phyloP scores from a whole-genome alignment of 495 filamentous ascomycete genomes.

The Cercophora scortea region DNA sequence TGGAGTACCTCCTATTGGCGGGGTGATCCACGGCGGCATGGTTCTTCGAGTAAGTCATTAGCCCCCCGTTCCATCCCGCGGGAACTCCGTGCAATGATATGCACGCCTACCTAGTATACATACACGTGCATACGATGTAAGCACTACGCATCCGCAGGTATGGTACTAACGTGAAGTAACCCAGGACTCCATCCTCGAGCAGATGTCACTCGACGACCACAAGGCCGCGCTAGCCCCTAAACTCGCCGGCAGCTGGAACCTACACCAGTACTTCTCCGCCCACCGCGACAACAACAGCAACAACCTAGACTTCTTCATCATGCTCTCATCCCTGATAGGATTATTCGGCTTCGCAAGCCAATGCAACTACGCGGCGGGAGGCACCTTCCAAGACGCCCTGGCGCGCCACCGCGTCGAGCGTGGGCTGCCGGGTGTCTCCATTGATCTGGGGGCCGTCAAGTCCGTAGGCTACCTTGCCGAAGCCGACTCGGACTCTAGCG shows the following conservation, averaged over 20 bases:
- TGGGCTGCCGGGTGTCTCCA: slow-evolving; percentile 29
- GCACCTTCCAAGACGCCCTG: slow-evolving; percentile 25
- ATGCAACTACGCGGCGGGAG: slow-evolving; percentile 44
- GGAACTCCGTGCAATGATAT: too few relatives aligned
- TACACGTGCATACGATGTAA: too few relatives aligned
- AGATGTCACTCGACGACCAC: slow-evolving; percentile 39
- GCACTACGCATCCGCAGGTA: too few relatives aligned
- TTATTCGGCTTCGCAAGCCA: slow-evolving; percentile 36
- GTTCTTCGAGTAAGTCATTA: slow-evolving; percentile 39
- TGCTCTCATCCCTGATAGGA: slow-evolving; percentile 41
- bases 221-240: slow-evolving; percentile 35
- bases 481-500: neutral
- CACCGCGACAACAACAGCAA: too few relatives aligned
- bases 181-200: slow-evolving; percentile 36
- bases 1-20: slow-evolving; percentile 32
- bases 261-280: slow-evolving; percentile 30
- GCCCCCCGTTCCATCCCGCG: neutral
- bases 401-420: slow-evolving; percentile 9
- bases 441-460: slow-evolving; percentile 40
- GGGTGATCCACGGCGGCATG: slow-evolving; percentile 45
- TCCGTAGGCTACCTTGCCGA: slow-evolving; percentile 28
- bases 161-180: neutral
- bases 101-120: too few relatives aligned
- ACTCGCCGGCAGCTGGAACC: slow-evolving; percentile 44
- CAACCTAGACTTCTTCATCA: slow-evolving; percentile 45